A percentile compares a stretch with the other conserved stretches of the same genome.
phyloP scores from a whole-genome alignment of 2,329 filamentous ascomycete species.

The Macroventuria anomochaeta region DNA sequence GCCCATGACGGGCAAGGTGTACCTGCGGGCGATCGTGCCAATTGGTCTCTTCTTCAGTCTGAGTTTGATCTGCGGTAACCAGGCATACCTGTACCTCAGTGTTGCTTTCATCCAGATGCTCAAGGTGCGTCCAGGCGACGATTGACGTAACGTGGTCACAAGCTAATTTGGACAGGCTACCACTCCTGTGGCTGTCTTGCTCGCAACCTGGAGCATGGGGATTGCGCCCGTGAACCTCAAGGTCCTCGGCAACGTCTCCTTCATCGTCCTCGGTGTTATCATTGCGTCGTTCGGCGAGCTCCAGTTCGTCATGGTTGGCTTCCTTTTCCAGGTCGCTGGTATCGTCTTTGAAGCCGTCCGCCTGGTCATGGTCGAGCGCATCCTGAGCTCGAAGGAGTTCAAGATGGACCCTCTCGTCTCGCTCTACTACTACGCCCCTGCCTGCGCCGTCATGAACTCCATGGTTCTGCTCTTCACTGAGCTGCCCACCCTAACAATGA shows the following conservation, averaged over 20 bases:
- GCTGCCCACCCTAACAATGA: conserved; percentile 71
- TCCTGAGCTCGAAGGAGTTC: conserved; percentile 82
- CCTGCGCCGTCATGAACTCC: conserved; percentile 83
- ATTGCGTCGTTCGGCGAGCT: conserved; percentile 97
- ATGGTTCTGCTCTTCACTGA: conserved; percentile 76
- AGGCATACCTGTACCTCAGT: conserved; percentile 93
- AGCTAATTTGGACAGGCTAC: conserved; percentile 69
- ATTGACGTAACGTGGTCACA: background rate
- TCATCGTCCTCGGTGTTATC: conserved; percentile 93
- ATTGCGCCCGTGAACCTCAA: conserved; percentile 83
- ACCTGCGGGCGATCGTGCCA: conserved; percentile 89
- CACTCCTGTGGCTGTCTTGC: conserved; percentile 88
- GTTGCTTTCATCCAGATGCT: conserved; percentile 99
- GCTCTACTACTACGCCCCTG: conserved; percentile 87
- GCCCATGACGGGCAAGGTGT: conserved; percentile 95
- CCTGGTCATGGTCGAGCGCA: conserved; percentile 82
- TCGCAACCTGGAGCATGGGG: conserved; percentile 87
- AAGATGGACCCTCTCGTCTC: conserved; percentile 92
- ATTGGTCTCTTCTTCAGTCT: conserved; percentile 96
- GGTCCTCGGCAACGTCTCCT: conserved; percentile 88
- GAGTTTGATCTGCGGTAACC: conserved; percentile 94
- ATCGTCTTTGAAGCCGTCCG: conserved; percentile 83
- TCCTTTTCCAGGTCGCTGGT: conserved; percentile 79
- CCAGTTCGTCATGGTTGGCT: conserved; percentile 82
- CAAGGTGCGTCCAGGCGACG: conserved; percentile 67